Base-by-base conservation (phyloP, 2,329 filamentous ascomycete genomes). In the Lachnellula willkommii region DNA sequence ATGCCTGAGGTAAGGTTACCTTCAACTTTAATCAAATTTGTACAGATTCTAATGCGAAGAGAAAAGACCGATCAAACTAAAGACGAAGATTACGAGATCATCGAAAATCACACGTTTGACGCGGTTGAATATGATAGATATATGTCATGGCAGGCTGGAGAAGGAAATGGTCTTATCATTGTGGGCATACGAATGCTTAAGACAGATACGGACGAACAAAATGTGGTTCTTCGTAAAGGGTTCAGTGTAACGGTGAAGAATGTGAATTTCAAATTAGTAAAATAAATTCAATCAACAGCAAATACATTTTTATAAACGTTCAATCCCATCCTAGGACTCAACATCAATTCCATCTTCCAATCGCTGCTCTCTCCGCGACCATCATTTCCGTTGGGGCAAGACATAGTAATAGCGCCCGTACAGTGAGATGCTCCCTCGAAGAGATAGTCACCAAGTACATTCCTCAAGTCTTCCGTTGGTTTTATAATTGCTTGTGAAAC, bases 391-490 rank as follows among this genome's bases (percentile, higher is more conserved):
- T 48, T 35, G 11, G 26, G 46, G 32, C 26, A 48, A 35, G 46
- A 48, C 11, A 48, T 26, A 48, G 26, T 15, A 22, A 48, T 17
- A 32, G 46, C 46, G 46, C 4, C 26, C 9, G 6, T 48, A 48
- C 4, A 48, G 12, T 48, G 5, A 12, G 26, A 39, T 17, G 47
- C 22, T 53, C 42, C 50, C 40, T 47, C 43, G 39, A 49, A 56
- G 50, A 56, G 54, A 53, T 56, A 56, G 36, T 46, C 45, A 57
- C 51, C 37, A 57, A 57, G 40, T 20, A 54, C 50, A 40, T 22
- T 42, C 45, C 37, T 53, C 22, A 57, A 50, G 17, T 50, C 50
- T 57, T 54, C 51, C 9, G 40, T 37, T 14, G 50, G 42, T 48
- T 26, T 48, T 26, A 48, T 45, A n/a, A 20, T 48, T 48, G 22